Base-by-base conservation (phyloP, 495 filamentous ascomycete genomes). In the Hypoxylon fuscum region DNA sequence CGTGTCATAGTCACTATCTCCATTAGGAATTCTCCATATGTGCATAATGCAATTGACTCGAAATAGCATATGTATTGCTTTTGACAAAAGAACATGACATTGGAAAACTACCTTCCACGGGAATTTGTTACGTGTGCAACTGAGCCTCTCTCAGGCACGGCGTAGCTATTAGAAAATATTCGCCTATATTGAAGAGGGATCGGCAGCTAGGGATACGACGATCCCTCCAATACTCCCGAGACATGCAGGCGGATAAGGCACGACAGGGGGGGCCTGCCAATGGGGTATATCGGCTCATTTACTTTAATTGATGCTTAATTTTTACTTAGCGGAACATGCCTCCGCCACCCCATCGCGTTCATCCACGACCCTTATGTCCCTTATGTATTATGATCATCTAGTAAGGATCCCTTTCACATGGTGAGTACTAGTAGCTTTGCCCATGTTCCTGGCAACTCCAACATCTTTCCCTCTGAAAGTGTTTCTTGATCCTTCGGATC, bases 241-340 rank as follows among this genome's bases (percentile, higher is more conserved):
- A 66, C 63, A 37, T 66, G 63, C 58, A 62, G 42, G 40, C 63
- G 63, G 63, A 66, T 66, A 66, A 66, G 63, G 63, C 52, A 61
- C 47, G 57, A 62, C 56, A 48, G 47, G 63, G 57, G 41, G 51
- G n/a, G 18, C 63, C 63, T 66, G 57, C 63, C 63, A 62, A 66
- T 62, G 42, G 63, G 57, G 17, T 63, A 68, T 68, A 68, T 51
- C 55, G 37, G 55, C 37, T 69, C 58, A 59, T 65, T 56, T 65
- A 66, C 60, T 59, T 59, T 65, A 41, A 61, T 68, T 68, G 69
- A 68, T 68, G 61, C 63, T 56, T 65, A 55, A 59, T 23, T 59
- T 44, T 23, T 49, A 68, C 60, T 62, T 35, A 52, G 54, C 68
- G 68, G 68, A 71, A 50, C 49, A 50, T 55, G 58, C 46, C 53